These are phyloP conservation scores for Lolium perenne DNA, from an alignment of 176 grass and related monocot species.

Conservation along the genomic window DNA sequence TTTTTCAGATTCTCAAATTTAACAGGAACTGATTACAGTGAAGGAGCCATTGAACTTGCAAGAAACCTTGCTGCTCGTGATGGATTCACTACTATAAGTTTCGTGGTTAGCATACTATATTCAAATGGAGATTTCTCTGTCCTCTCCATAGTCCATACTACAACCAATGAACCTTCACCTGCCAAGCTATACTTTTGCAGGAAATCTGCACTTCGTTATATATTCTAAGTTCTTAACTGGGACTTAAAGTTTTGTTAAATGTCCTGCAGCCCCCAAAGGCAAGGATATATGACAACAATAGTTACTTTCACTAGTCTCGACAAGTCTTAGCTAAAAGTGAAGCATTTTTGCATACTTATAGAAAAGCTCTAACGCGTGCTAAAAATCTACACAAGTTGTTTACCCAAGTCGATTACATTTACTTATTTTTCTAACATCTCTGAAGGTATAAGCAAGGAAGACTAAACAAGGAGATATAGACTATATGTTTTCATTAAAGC, in stretches of 20 bases:
- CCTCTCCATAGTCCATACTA: not conserved
- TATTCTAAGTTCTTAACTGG: constrained; percentile 11
- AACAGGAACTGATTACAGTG: constrained; percentile 97
- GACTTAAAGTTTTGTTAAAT: constrained; percentile 5
- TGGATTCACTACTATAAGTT: constrained; percentile 77
- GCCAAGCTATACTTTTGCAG: not conserved
- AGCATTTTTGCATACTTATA: not conserved
- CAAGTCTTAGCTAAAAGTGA: not conserved
- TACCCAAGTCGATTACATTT: not conserved
- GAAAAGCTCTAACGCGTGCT: not conserved
- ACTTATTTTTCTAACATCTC: not conserved
- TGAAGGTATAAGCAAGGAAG: constrained; percentile 18
- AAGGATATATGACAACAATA: constrained; percentile 3
- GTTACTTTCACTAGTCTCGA: not conserved
- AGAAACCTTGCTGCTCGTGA: constrained; percentile 74
- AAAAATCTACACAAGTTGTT: not conserved
- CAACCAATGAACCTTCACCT: not conserved
- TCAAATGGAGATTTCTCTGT: constrained; percentile 10
- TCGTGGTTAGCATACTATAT: constrained; percentile 63
- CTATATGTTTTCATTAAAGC: not conserved
- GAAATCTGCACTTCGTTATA: constrained; percentile 11
- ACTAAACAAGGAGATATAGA: not conserved
- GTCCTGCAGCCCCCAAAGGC: not conserved
- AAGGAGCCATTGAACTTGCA: constrained; percentile 93
- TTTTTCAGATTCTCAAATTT: constrained; percentile 80